Evolutionary conservation across 345 rosid species (phyloP).

Genomic region (Acer yangbiense): DNA sequence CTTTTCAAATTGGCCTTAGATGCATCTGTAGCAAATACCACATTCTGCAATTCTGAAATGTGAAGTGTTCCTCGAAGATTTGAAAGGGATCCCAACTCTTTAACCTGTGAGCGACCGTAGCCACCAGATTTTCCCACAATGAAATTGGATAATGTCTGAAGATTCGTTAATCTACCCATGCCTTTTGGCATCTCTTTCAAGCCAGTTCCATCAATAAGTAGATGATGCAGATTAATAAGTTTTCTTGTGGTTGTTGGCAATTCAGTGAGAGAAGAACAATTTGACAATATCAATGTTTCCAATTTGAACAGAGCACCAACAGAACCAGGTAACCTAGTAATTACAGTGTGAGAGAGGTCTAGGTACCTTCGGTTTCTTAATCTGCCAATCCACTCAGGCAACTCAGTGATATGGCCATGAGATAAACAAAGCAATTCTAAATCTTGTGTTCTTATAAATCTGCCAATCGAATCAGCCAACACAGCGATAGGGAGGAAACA

Average conservation of each 20-base stretch:
- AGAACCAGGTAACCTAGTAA: constrained; percentile 24
- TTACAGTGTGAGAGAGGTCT: constrained; percentile 17
- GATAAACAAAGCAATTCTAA: constrained; percentile 18
- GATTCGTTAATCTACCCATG: constrained; percentile 12
- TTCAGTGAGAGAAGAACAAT: constrained; percentile 2
- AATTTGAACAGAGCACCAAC: constrained; percentile 11
- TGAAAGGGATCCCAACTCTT: neutral
- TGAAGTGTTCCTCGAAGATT: constrained; percentile 14
- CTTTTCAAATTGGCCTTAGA: constrained; percentile 13
- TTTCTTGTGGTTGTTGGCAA: constrained; percentile 11
- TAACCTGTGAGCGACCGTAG: too few relatives aligned
- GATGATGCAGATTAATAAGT: constrained; percentile 17
- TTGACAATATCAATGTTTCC: constrained; percentile 16
- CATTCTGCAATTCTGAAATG: constrained; percentile 20
- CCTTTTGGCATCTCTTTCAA: too few relatives aligned
- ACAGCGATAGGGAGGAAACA: too few relatives aligned
- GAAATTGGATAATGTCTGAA: neutral
- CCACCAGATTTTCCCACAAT: neutral
- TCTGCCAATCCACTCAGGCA: constrained; percentile 25
- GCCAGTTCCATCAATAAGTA: neutral
- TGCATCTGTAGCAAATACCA: constrained; percentile 20
- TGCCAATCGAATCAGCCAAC: too few relatives aligned
- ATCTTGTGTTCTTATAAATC: neutral
- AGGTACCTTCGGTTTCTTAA: constrained; percentile 23
- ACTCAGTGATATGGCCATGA: constrained; percentile 4